Base-by-base conservation (phyloP, 192 early-diverging fungal genomes). In the Entrophospora sp. region DNA sequence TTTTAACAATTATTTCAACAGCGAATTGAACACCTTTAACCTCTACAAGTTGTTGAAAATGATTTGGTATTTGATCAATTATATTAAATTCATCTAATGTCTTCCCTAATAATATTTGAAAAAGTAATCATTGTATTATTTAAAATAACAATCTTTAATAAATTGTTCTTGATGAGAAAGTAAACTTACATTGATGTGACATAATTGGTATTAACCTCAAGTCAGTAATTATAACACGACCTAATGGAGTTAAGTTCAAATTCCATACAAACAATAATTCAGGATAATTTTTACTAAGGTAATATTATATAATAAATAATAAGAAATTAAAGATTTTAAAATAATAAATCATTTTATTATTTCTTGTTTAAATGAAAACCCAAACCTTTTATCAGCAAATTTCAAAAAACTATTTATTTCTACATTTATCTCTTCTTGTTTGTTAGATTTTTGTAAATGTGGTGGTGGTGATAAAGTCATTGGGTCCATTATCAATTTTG, bases 11-110 rank as follows among this genome's bases (percentile, higher is more conserved):
- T 16, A 62, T 45, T 62, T 62, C 60, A 22, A 45, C 27, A 9
- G 60, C 60, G 3, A 12, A 18, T 32, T 62, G 60, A 34, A 62
- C 20, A 32, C 59, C 60, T 28, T 62, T 62, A 8, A 62, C 4
- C 10, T 62, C 60, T 5, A 31, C 60, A 8, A 62, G n/a, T 14
- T 34, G 43, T 31, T 62, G 60, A 42, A 62, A 62, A 62, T 45
- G 43, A 18, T 16, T 9, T 45, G 60, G 60, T 20, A 62, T 62
- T 34, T 62, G 42, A 20, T 62, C 43, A 45, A 62, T 44, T 45
- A 62, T 9, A 45, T 31, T 5, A 18, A 44, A 30, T 42, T 62
- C 60, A 14, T 62, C 60, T 18, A 44, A 20, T 32, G 18, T 18
- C 27, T 13, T 40, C 60, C 60, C 60, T 62, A 28, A 9, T 20